Percentiles rank a stretch among this genome's conserved stretches.
Evolutionary conservation across 164 flowering plant genomes (phyloP).

Genomic region (Annona cherimola): DNA sequence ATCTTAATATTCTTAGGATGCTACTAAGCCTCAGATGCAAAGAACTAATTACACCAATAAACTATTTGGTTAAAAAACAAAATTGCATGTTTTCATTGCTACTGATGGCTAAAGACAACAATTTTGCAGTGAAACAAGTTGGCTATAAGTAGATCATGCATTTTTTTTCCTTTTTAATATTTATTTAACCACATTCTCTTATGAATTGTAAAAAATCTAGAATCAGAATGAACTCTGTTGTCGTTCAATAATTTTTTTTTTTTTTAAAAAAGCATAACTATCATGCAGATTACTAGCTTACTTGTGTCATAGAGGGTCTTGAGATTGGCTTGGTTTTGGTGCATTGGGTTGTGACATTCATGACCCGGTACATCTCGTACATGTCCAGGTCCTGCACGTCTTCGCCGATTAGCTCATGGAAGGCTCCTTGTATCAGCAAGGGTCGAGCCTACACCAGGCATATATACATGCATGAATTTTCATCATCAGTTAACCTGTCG

Average conservation of each 20-base stretch:
- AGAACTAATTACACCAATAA: too few species aligned
- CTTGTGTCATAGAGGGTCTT: constrained; percentile 25
- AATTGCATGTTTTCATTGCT: too few species aligned
- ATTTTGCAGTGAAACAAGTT: background rate
- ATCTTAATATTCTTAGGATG: too few species aligned
- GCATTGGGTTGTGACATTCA: constrained; percentile 31
- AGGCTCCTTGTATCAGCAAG: constrained; percentile 18
- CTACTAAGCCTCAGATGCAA: too few species aligned
- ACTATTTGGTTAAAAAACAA: too few species aligned
- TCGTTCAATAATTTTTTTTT: background rate
- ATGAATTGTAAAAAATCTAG: background rate
- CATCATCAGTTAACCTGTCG: too few species aligned
- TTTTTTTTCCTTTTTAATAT: too few species aligned
- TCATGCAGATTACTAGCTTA: background rate
- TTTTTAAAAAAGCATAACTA: background rate
- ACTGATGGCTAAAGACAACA: background rate
- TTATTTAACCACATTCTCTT: background rate
- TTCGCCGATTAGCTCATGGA: constrained; percentile 28
- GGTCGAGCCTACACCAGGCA: constrained; percentile 27
- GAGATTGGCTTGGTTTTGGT: constrained; percentile 18
- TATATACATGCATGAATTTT: background rate
- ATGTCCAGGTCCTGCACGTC: constrained; percentile 24
- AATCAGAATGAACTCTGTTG: background rate
- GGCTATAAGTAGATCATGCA: background rate
- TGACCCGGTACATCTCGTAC: constrained; percentile 28